A percentile compares a stretch with the other conserved stretches of the same genome.
Conservation (phyloP, 2,329 filamentous ascomycete species). For the Biscogniauxia sp. region DNA sequence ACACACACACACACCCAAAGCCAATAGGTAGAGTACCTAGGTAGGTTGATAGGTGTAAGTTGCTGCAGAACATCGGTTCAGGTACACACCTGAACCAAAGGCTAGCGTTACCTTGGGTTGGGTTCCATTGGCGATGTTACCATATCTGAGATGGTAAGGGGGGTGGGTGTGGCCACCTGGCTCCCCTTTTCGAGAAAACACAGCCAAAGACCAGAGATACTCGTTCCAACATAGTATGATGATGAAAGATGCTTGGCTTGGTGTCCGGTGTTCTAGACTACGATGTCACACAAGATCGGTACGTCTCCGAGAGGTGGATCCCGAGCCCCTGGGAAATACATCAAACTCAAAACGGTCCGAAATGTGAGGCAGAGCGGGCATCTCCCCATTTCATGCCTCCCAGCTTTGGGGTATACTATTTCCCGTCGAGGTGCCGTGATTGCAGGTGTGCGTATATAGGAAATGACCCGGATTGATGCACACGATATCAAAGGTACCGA, state of each 20-base stretch:
- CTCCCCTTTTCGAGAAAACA: neutral
- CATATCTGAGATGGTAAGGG: neutral
- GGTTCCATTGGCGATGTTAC: neutral
- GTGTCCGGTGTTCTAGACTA: neutral
- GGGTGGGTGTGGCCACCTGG: neutral
- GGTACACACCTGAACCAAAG: neutral
- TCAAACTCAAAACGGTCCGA: conserved; percentile 24
- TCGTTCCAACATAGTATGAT: neutral
- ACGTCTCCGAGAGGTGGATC: conserved; percentile 14
- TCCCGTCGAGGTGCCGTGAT: neutral
- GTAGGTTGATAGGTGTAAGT: neutral
- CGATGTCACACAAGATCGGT: conserved; percentile 8
- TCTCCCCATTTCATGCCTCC: conserved; percentile 15
- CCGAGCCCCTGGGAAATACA: conserved; percentile 6
- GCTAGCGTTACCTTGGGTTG: neutral
- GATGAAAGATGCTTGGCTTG: neutral
- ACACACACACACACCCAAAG: conserved; percentile 1
- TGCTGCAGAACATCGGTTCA: neutral
- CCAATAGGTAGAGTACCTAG: neutral
- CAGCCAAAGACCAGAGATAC: neutral
- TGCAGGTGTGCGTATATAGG: conserved; percentile 2
- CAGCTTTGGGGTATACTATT: conserved; percentile 12
- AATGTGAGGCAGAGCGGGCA: conserved; percentile 21
- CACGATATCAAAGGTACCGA: conserved; percentile 4
- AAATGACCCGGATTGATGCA: conserved; percentile 13